Evolutionary conservation across 306 rosid genomes (phyloP).

Genomic region (Luffa aegyptiaca): DNA sequence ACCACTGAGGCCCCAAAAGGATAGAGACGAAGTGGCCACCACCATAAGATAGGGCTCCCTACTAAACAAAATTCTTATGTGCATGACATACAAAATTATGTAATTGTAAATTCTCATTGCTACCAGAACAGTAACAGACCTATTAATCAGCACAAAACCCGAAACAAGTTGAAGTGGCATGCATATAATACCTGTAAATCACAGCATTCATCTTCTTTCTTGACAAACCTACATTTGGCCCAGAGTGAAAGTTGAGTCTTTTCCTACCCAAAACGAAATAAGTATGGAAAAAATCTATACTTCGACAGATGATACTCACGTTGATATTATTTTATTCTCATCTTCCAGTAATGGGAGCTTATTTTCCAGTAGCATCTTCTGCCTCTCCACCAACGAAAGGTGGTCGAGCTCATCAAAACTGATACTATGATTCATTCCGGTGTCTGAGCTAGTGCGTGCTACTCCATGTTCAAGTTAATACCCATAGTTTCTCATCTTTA

Average conservation of each 20-base stretch:
- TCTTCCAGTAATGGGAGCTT: not conserved
- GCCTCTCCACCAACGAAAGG: not conserved
- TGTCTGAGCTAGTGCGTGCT: not conserved
- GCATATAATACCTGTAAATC: not conserved
- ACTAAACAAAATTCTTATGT: not conserved
- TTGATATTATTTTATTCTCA: not conserved
- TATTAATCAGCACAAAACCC: not conserved
- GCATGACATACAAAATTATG: not conserved
- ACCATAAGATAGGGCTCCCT: not conserved
- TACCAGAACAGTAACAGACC: not conserved
- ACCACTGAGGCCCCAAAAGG: too few species aligned
- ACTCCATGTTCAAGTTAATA: not conserved
- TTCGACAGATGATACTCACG: not conserved
- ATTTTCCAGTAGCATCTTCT: not conserved
- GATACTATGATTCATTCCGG: not conserved
- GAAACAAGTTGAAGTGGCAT: not conserved
- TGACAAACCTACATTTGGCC: not conserved
- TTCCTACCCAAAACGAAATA: not conserved
- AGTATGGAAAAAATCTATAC: not conserved
- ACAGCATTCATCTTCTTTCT: not conserved
- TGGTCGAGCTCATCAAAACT: slow-evolving; percentile 7
- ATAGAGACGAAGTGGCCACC: not conserved
- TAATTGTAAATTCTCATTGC: not conserved
- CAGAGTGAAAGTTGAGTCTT: not conserved
- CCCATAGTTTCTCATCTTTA: not conserved